Conservation (phyloP, 192 early-diverging fungal genomes). For the Cladochytrium replicatum region DNA sequence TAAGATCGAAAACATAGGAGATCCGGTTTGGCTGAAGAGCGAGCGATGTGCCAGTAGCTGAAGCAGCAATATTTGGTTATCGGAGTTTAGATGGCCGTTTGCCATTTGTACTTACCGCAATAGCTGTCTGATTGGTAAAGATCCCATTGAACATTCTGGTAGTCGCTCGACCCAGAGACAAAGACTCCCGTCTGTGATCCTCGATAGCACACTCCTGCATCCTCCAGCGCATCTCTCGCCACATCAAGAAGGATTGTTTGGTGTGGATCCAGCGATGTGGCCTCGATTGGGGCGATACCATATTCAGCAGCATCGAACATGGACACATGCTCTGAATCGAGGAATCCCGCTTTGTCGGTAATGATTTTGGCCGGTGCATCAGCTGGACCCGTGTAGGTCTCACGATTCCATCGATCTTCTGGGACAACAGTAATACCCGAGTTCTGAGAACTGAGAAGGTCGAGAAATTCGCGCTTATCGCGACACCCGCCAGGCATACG, state of each 20-base stretch:
- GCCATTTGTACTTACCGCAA: not conserved
- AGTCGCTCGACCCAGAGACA: constrained; percentile 1
- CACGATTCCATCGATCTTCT: no score
- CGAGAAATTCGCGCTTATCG: no score
- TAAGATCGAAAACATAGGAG: constrained; percentile 20
- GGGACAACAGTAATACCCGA: no score
- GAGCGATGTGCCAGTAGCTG: no score
- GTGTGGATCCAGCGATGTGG: constrained; percentile 9
- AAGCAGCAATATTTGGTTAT: no score
- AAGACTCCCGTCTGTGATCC: constrained; percentile 22
- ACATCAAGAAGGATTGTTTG: constrained; percentile 9
- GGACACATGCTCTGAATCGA: no score
- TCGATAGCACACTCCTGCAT: constrained; percentile 18
- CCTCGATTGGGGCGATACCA: constrained; percentile 16
- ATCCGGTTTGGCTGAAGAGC: constrained; percentile 17
- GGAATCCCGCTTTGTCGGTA: no score
- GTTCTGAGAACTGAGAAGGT: no score
- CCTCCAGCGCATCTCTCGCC: constrained; percentile 16
- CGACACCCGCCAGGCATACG: no score
- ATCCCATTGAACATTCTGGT: constrained; percentile 4
- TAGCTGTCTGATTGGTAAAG: constrained; percentile 1
- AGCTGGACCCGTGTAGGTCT: no score
- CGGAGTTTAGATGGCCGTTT: not conserved
- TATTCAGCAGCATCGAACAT: constrained; percentile 22
- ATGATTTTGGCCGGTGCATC: no score